Base-by-base conservation (phyloP, 2,329 filamentous ascomycete genomes). In the Myriangium duriaei region DNA sequence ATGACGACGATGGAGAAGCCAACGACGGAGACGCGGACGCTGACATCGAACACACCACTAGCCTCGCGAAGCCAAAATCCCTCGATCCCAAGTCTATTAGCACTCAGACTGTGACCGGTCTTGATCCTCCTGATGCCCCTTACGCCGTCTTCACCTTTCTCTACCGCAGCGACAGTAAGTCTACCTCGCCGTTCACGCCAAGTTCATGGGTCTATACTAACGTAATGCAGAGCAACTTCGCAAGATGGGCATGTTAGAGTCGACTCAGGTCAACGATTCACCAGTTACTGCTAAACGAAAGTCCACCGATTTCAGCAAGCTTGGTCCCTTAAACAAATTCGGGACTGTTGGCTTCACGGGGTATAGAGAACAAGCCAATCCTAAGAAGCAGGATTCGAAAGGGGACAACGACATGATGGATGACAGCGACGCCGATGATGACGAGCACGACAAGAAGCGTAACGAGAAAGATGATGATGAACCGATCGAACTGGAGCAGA, bases 101-200 rank as follows among this genome's bases (percentile, higher is more conserved):
- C 55, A 98, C 91, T 2, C 91, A 98, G 62, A 98, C 91, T 0
- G 91, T 98, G n/a, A 96, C 91, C 6, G 91, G 88, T 12, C 93
- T 96, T 45, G 91, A 98, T 58, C 84, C 86, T 0, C 86, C 87
- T 13, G 88, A 96, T 45, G 91, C 88, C 61, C 91, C 92, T 3
- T 98, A 94, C 62, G 91, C 91, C 3, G 80, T 83, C 6, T 98
- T 98, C 59, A 96, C 92, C 17, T 98, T 98, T 59, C 85, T 96
- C 63, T 98, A 98, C 58, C 76, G 91, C 44, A 91, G 91, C 57
- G 83, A 94, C 57, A 81, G 88, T 92, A 68, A 68, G 85, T 76
- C 10, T 21, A 3, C 6, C 29, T 31, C 12, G 12, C n/a, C 28
- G 7, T 35, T 5, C 4, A 11, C 13, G 2, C 14, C 9, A n/a